These are phyloP conservation scores for Fabrea salina DNA, from an alignment of 169 alveolate species.

Conservation along the genomic window DNA sequence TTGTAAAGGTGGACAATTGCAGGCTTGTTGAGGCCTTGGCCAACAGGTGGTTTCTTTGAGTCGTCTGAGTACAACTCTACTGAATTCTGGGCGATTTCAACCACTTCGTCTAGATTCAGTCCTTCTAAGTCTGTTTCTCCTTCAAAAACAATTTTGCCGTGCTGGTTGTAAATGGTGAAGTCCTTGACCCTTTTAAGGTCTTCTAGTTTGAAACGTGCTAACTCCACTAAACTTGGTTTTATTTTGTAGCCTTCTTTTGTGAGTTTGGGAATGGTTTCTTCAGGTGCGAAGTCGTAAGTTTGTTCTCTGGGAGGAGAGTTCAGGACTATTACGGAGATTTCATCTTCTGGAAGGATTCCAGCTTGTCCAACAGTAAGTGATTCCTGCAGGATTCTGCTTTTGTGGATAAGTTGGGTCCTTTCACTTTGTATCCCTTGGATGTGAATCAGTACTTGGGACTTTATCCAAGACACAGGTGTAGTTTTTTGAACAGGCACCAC, in stretches of 20 bases:
- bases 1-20: conserved; percentile 26
- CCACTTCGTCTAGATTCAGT: conserved; percentile 20
- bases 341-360: background rate
- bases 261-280: conserved; percentile 19
- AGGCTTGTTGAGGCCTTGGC: conserved; percentile 21
- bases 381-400: background rate
- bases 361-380: background rate
- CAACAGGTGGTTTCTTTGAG: conserved; percentile 20
- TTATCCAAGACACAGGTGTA: background rate
- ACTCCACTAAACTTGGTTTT: conserved; percentile 18
- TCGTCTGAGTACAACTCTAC: conserved; percentile 34
- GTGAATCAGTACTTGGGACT: background rate
- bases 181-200: conserved; percentile 12
- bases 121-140: conserved; percentile 22
- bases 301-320: background rate
- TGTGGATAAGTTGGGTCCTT: background rate
- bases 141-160: conserved; percentile 28
- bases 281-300: background rate
- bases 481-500: background rate
- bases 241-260: background rate
- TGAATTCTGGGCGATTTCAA: background rate
- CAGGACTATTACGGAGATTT: background rate
- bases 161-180: conserved; percentile 28
- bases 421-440: background rate
- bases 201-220: conserved; percentile 28